phyloP scores from a whole-genome alignment of 2,329 filamentous ascomycete genomes.

The Calonectria hongkongensis region DNA sequence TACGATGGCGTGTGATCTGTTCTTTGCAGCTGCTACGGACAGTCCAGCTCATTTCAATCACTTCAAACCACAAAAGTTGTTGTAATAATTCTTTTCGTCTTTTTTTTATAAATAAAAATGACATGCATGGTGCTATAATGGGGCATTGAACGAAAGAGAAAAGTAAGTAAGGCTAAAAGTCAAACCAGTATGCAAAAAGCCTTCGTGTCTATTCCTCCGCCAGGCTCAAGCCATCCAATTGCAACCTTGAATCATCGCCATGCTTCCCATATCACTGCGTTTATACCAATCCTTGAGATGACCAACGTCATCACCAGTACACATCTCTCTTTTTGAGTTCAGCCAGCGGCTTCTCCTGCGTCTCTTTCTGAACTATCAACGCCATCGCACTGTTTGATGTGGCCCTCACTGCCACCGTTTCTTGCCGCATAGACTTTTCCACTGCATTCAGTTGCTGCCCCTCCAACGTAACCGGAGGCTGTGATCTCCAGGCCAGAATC shows the following conservation, averaged over 20 bases:
- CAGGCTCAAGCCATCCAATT: not conserved
- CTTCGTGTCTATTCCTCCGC: not conserved
- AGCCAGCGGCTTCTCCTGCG: not conserved
- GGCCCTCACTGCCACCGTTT: not conserved
- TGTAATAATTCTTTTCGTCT: too few species aligned
- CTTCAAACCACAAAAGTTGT: too few species aligned
- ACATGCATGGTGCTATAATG: not conserved
- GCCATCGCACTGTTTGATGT: not conserved
- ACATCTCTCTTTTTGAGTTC: not conserved
- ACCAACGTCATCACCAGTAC: not conserved
- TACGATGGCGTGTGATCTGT: too few species aligned
- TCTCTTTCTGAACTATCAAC: not conserved
- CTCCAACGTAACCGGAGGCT: not conserved
- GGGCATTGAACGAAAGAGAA: not conserved
- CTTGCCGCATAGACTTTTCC: not conserved
- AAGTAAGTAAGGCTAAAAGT: not conserved
- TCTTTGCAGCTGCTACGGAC: too few species aligned
- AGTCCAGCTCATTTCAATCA: too few species aligned
- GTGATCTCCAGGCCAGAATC: conserved; percentile 11
- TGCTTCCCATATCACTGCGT: not conserved
- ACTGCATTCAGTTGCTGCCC: not conserved
- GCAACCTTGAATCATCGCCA: not conserved
- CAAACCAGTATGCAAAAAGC: not conserved
- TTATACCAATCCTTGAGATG: not conserved
- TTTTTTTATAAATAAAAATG: too few species aligned